Evolutionary conservation across 805 yeast genomes (phyloP).

Genomic region (Lipomyces yamadae): DNA sequence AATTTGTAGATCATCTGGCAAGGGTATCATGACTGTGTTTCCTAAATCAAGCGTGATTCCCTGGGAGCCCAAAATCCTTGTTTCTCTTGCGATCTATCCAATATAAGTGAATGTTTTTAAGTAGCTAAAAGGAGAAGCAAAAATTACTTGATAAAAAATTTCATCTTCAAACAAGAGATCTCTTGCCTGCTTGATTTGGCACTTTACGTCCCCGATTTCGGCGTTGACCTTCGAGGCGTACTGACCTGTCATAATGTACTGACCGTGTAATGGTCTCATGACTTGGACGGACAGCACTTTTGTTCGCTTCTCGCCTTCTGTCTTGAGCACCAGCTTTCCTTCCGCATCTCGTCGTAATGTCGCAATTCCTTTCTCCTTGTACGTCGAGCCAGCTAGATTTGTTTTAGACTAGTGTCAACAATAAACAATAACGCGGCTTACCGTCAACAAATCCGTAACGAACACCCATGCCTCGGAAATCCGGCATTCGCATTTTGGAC

Average conservation of each 20-base stretch:
- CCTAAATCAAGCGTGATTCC: conserved; percentile 66
- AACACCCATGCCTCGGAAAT: conserved; percentile 67
- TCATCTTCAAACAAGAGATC: conserved; percentile 86
- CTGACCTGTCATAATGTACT: conserved; percentile 7
- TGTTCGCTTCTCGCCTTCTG: conserved; percentile 47
- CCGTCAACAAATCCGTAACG: conserved; percentile 86
- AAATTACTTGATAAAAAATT: conserved; percentile 62
- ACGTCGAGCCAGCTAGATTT: conserved; percentile 69
- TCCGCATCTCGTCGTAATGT: conserved; percentile 58
- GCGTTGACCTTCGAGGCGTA: conserved; percentile 1
- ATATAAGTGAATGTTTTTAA: neutral
- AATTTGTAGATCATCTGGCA: conserved; percentile 61
- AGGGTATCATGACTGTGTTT: conserved; percentile 66
- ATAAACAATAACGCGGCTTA: neutral
- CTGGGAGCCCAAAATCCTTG: conserved; percentile 66
- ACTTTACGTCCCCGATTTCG: conserved; percentile 46
- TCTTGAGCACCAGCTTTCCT: conserved; percentile 53
- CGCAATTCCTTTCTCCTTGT: conserved; percentile 76
- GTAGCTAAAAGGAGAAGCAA: neutral
- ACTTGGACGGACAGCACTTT: conserved; percentile 63
- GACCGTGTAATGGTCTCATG: conserved; percentile 46
- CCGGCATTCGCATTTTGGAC: conserved; percentile 66
- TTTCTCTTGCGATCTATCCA: conserved; percentile 64
- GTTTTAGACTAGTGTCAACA: neutral
- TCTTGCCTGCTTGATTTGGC: conserved; percentile 69